These are phyloP conservation scores for Leccinellum luteum DNA, from an alignment of 768 basidiomycete species.

Conservation along the genomic window DNA sequence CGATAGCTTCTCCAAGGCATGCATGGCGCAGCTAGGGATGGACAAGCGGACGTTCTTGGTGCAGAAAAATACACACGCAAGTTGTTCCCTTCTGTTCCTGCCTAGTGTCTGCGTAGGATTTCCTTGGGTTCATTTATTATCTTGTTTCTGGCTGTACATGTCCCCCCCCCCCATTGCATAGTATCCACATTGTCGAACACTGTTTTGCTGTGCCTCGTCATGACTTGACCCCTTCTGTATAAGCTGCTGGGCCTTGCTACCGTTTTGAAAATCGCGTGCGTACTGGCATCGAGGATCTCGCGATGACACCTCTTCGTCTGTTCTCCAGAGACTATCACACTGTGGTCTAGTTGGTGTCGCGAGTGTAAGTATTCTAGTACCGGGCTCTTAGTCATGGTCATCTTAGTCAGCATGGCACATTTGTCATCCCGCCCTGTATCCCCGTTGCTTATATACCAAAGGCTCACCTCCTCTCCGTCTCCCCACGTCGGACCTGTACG, in stretches of 20 bases:
- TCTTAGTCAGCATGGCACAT: neutral
- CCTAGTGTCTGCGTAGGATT: neutral
- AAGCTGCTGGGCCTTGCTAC: neutral
- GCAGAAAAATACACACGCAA: neutral
- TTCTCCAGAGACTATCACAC: too few relatives aligned
- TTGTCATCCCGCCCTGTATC: neutral
- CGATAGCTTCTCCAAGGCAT: neutral
- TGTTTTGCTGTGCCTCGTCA: neutral
- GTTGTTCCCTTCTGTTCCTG: neutral
- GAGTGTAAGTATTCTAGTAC: too few relatives aligned
- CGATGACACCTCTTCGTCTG: neutral
- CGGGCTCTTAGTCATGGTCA: neutral
- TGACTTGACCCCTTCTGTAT: neutral
- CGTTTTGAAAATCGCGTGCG: neutral
- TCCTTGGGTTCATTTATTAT: neutral
- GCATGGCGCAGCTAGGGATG: neutral
- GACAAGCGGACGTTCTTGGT: neutral
- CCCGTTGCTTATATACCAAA: neutral
- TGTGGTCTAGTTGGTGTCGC: too few relatives aligned
- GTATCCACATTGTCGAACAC: neutral
- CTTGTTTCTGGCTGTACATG: conserved; percentile 2
- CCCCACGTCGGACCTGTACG: neutral
- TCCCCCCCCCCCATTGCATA: conserved; percentile 3
- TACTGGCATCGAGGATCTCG: neutral
- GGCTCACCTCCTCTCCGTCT: neutral